Evolutionary conservation across 805 yeast species (phyloP), one percentile per base, ranked within the genome.

Genomic region (Nakazawaea sp.): DNA sequence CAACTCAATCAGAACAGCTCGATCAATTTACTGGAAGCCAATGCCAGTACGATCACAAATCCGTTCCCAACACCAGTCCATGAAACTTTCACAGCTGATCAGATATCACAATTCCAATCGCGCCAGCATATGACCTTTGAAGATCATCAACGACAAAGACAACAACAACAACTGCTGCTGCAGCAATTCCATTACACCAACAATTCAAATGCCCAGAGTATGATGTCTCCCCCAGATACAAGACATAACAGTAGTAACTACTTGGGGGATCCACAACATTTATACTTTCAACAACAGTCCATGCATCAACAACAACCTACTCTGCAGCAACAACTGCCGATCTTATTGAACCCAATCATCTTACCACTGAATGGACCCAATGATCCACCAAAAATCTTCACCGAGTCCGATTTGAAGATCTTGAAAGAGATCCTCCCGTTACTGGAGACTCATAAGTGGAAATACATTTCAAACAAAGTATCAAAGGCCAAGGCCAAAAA

Each of bases 391-490:
- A 35, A 31, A 17, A 2, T 32, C 4, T 33, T 38, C 34, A 33
- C 33, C 5, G 32, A 38, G 5, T 15, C 25, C 5, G 41, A 38
- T 16, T 30, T 38, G 12, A 18, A 20, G 7, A n/a, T 25, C 11
- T 30, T 38, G 28, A 29, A 18, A 27, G 34, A 33, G 11, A n/a
- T 38, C 9, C 11, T 38, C 13, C 41, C 41, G 10, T 17, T 19
- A 13, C 27, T 27, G 12, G 41, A 38, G 18, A 30, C 41, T 13
- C 38, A 33, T 33, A 38, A 38, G 25, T 38, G 41, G 41, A 38
- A 38, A 18, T 38, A 33, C n/a, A 38, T 38, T 10, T 24, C 41
- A 8, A 38, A 38, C 24, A 38, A 38, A 20, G 36, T 33, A 1
- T 38, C 41, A 4, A 38, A 38, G 19, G 16, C 35, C 13, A 23